These are phyloP conservation scores for Phytophthora pistaciae DNA, from an alignment of 352 stramenopile species.

Conservation along the genomic window DNA sequence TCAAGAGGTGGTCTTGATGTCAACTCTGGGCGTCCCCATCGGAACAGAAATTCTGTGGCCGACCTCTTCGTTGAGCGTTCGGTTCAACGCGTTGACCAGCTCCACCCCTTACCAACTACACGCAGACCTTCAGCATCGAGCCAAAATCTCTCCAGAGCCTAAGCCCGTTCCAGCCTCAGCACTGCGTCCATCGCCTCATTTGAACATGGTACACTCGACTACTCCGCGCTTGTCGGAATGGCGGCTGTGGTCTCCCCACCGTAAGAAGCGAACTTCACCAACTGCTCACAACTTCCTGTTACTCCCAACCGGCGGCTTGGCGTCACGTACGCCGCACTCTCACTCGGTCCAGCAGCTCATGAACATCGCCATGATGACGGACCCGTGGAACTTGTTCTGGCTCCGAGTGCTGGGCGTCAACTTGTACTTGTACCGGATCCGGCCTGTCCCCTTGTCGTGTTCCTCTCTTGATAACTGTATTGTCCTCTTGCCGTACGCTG, in stretches of 20 bases:
- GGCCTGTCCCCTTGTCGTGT: not conserved
- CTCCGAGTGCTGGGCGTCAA: conserved; percentile 35
- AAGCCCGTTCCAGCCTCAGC: not conserved
- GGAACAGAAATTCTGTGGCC: conserved; percentile 28
- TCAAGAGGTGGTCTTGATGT: conserved; percentile 10
- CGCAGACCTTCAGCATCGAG: not conserved
- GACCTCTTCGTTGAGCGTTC: conserved; percentile 22
- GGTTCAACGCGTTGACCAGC: conserved; percentile 21
- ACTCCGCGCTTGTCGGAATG: not conserved
- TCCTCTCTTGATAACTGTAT: conserved; percentile 1
- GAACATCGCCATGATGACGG: conserved; percentile 60
- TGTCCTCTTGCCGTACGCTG: conserved; percentile 7
- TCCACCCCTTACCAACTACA: not conserved
- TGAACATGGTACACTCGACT: not conserved
- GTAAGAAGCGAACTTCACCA: not conserved
- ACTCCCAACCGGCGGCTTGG: not conserved
- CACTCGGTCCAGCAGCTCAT: conserved; percentile 47
- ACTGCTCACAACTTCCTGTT: not conserved
- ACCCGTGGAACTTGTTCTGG: conserved; percentile 50
- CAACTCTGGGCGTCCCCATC: conserved; percentile 9
- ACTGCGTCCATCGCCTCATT: not conserved
- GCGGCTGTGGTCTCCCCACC: too few species aligned
- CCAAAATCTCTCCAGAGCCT: conserved; percentile 3
- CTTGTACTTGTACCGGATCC: conserved; percentile 44
- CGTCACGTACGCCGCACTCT: not conserved